phyloP scores from a whole-genome alignment of 1,284 basidiomycete genomes.

The Leccinum fallax region DNA sequence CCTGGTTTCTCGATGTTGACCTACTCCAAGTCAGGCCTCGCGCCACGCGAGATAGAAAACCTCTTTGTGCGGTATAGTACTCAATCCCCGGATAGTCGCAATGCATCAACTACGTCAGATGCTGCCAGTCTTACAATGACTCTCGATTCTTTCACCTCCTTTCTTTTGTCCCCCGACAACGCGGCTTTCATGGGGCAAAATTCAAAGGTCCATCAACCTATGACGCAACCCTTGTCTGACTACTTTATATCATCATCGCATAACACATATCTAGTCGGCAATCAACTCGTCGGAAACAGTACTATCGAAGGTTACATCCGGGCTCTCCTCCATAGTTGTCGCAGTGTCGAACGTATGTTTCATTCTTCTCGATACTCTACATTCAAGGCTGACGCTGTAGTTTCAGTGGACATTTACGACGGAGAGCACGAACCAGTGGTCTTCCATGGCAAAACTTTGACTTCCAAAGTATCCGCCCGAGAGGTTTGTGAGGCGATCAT shows the following conservation, averaged over 20 bases:
- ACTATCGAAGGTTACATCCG: slow-evolving; percentile 97
- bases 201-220: slow-evolving; percentile 54
- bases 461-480: slow-evolving; percentile 81
- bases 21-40: slow-evolving; percentile 48
- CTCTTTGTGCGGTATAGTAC: slow-evolving; percentile 61
- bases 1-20: slow-evolving; percentile 11
- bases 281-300: slow-evolving; percentile 91
- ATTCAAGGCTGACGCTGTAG: slow-evolving; percentile 1
- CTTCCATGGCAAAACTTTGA: slow-evolving; percentile 92
- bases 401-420: slow-evolving; percentile 90
- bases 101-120: slow-evolving; percentile 9
- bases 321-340: slow-evolving; percentile 87
- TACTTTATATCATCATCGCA: slow-evolving; percentile 96
- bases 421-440: slow-evolving; percentile 84
- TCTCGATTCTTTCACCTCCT: slow-evolving; percentile 69
- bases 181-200: slow-evolving; percentile 52
- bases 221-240: slow-evolving; percentile 84
- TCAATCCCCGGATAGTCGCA: slow-evolving; percentile 9
- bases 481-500: slow-evolving; percentile 88
- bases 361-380: neutral
- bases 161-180: slow-evolving; percentile 75
- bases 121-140: slow-evolving; percentile 44
- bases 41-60: slow-evolving; percentile 46
- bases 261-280: slow-evolving; percentile 96
- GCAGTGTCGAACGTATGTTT: slow-evolving; percentile 86